Evolutionary conservation across 345 rosid species (phyloP).

Genomic region (Gossypium australe): DNA sequence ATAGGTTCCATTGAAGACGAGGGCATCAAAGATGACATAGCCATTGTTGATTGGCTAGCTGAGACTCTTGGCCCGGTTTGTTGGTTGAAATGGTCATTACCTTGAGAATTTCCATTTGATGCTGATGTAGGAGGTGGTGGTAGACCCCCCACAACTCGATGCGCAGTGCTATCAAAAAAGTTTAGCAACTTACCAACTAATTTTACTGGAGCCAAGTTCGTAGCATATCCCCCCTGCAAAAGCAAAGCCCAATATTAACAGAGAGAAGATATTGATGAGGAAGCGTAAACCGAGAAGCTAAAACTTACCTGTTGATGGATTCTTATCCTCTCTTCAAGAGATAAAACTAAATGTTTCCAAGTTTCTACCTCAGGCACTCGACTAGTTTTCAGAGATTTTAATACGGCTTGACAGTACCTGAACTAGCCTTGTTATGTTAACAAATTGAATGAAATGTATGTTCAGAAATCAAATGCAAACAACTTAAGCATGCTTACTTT

Average conservation of each 20-base stretch:
- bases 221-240: slow-evolving; percentile 66
- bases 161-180: slow-evolving; percentile 75
- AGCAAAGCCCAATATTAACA: slow-evolving; percentile 8
- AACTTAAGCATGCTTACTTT: slow-evolving; percentile 50
- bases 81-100: slow-evolving; percentile 35
- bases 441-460: slow-evolving; percentile 19
- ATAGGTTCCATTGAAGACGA: slow-evolving; percentile 75
- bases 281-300: not conserved
- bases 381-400: slow-evolving; percentile 62
- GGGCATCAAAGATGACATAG: slow-evolving; percentile 64
- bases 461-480: slow-evolving; percentile 3
- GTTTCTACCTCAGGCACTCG: slow-evolving; percentile 65
- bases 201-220: slow-evolving; percentile 54
- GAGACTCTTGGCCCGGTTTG: slow-evolving; percentile 45
- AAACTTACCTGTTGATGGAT: slow-evolving; percentile 63
- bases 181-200: slow-evolving; percentile 70
- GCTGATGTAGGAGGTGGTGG: slow-evolving; percentile 57
- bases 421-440: slow-evolving; percentile 20
- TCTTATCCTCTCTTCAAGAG: slow-evolving; percentile 69
- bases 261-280: not conserved
- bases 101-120: slow-evolving; percentile 35
- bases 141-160: slow-evolving; percentile 72
- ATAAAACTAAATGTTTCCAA: slow-evolving; percentile 50
- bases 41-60: slow-evolving; percentile 70
- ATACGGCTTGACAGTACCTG: slow-evolving; percentile 76